Evolutionary conservation across 1,139 yeast species (phyloP), one percentile per base, ranked within the genome.

Genomic region (Suhomyces bokatorum): DNA sequence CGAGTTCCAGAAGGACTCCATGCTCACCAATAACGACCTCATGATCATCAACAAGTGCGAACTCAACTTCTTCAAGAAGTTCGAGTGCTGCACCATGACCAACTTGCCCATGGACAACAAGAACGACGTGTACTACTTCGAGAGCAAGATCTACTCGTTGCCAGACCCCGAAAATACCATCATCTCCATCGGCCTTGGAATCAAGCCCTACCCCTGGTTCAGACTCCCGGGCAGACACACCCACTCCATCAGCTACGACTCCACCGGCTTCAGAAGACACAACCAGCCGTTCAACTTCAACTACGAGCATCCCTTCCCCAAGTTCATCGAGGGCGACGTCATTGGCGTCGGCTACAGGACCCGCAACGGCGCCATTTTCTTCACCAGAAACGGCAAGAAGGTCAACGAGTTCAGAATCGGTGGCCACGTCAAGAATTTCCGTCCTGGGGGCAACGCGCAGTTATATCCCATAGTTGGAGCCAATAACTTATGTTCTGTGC

Each of bases 111-210:
- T 93, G 11, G 97, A 97, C 14, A 78, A 78, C 60, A 80, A 80
- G 48, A 90, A 89, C 60, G 96, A 90, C 46, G 95, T 89, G 2
- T 91, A 90, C 62, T 93, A 93, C 66, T 89, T 86, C 69, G 99
- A 93, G 63, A 81, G 85, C 40, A 93, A 93, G 49, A 69, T 74
- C 12, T 73, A 70, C 52, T 67, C 68, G 12, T 59, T 82, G 13
- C 90, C 88, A 7, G 75, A 81, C 44, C 82, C 86, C 0, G 74
- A 67, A 12, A 70, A 69, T 46, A 74, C 75, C 4, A 51, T 64
- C 5, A 62, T 74, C 6, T 69, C 78, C 3, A 60, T 80, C 8
- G 84, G 85, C 0, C 45, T 80, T 1, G 69, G 75, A 2, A 64
- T 75, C 1, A 67, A 69, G 44, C 85, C 85, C 2, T 79, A 80